These are phyloP conservation scores for Xylaria sp. DNA, from an alignment of 2,329 filamentous ascomycete genomes.

Conservation along the genomic window DNA sequence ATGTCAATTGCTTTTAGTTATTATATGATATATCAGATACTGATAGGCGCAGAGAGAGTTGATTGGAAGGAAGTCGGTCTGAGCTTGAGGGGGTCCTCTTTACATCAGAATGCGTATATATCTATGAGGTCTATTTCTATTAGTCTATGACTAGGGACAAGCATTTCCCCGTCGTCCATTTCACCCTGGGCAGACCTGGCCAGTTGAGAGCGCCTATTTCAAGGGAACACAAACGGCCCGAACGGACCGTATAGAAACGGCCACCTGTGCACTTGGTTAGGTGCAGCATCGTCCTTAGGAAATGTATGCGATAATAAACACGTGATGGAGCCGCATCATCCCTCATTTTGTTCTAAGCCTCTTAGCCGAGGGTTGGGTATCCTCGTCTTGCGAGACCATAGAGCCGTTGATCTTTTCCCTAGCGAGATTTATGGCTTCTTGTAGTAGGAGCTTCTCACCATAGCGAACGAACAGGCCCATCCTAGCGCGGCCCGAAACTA, in stretches of 20 bases:
- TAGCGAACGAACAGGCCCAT: constrained; percentile 76
- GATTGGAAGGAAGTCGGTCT: neutral
- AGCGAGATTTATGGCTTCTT: constrained; percentile 59
- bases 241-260: neutral
- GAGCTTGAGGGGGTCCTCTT: too few species aligned
- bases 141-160: neutral
- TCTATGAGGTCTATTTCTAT: constrained; percentile 29
- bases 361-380: constrained; percentile 47
- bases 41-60: neutral
- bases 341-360: constrained; percentile 44
- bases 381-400: constrained; percentile 31
- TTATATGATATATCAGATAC: neutral
- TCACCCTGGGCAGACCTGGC: neutral
- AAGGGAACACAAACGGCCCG: neutral
- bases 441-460: constrained; percentile 77
- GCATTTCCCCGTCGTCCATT: neutral
- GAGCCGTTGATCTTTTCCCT: constrained; percentile 47
- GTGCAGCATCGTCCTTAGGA: neutral
- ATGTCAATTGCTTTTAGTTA: neutral
- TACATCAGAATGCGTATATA: neutral
- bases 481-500: constrained; percentile 53
- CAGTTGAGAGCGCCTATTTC: neutral
- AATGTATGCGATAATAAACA: neutral
- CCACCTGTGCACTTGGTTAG: neutral
- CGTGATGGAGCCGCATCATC: neutral